These are phyloP conservation scores for Zymoseptoria tritici DNA, from an alignment of 2,329 filamentous ascomycete species.

Conservation along the genomic window DNA sequence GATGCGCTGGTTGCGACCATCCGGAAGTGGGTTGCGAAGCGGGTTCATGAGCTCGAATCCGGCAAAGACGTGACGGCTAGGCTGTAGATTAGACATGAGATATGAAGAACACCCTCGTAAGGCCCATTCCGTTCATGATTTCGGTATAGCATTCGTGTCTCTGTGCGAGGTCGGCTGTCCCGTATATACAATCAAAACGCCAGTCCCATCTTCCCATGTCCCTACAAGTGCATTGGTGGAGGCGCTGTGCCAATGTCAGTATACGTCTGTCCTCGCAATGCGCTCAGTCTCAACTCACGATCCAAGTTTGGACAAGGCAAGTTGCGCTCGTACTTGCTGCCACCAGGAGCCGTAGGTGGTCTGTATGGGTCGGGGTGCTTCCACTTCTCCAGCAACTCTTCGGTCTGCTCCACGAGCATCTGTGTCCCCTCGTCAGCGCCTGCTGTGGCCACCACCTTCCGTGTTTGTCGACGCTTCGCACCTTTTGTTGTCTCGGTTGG, in stretches of 20 bases:
- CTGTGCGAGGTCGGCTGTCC: not conserved
- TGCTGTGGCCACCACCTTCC: not conserved
- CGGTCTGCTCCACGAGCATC: slow-evolving; percentile 79
- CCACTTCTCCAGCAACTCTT: slow-evolving; percentile 83
- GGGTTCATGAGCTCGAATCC: slow-evolving; percentile 5
- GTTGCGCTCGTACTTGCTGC: slow-evolving; percentile 95
- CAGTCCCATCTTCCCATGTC: slow-evolving; percentile 6
- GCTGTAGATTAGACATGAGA: slow-evolving; percentile 4
- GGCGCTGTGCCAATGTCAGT: slow-evolving; percentile 36
- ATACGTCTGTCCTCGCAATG: not conserved
- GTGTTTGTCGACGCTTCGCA: slow-evolving; percentile 38
- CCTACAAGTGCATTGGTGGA: slow-evolving; percentile 41
- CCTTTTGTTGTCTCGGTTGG: slow-evolving; percentile 79
- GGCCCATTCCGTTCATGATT: not conserved
- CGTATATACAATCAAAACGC: slow-evolving; percentile 19
- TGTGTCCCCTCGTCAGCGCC: slow-evolving; percentile 33
- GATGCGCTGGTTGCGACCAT: slow-evolving; percentile 46
- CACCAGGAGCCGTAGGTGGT: slow-evolving; percentile 85
- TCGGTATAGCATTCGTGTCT: not conserved
- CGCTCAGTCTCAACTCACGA: slow-evolving; percentile 50
- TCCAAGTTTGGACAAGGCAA: slow-evolving; percentile 70
- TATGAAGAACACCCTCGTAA: not conserved
- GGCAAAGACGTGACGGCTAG: slow-evolving; percentile 3
- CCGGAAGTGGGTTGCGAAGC: slow-evolving; percentile 39
- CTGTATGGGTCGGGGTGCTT: slow-evolving; percentile 95